Evolutionary conservation across 306 rosid species (phyloP), one percentile per base, ranked within the genome.

Genomic region (Boehmeria nivea): DNA sequence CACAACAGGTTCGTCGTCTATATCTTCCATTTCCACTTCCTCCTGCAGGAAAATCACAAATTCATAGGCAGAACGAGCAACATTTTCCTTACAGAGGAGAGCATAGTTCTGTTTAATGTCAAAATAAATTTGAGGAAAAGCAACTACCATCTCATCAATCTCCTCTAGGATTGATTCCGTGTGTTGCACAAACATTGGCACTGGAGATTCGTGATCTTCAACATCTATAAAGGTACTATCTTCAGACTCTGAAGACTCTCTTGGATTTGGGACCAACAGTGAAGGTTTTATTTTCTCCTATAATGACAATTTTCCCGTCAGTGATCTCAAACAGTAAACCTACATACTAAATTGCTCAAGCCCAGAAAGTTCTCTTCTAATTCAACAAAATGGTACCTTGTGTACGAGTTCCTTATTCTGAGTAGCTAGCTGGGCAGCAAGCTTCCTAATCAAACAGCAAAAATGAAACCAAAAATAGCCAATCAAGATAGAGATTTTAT

Each of bases 151-250:
- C 34, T 63, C 59, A 65, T 81, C 80, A 56, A 67, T 70, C 51
- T 76, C 86, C 17, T 76, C 83, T 51, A 81, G 44, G 72, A 81
- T 70, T n/a, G 83, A 81, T 67, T 81, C 80, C 11, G 86, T 81
- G 59, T 76, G 83, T 33, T 73, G 78, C 53, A 81, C 86, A 57
- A 69, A 81, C 83, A 81, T 81, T 24, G 86, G 83, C 43, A 70
- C 78, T 6, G 67, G 47, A 7, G 18, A 43, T 64, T 57, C 59
- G 4, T 43, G 20, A 46, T 66, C 80, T 26, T 70, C 86, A 21
- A 64, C 78, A 57, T 70, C 86, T 45, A 42, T 27, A 37, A 70
- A 69, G 49, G 56, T 49, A 37, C 60, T 64, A 51, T 72, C 76
- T 66, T 42, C 67, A 6, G 63, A 46, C 28, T 72, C 76, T 66